Base-by-base conservation (phyloP, 2,329 filamentous ascomycete genomes). In the Fusarium pseudoanthophilum region DNA sequence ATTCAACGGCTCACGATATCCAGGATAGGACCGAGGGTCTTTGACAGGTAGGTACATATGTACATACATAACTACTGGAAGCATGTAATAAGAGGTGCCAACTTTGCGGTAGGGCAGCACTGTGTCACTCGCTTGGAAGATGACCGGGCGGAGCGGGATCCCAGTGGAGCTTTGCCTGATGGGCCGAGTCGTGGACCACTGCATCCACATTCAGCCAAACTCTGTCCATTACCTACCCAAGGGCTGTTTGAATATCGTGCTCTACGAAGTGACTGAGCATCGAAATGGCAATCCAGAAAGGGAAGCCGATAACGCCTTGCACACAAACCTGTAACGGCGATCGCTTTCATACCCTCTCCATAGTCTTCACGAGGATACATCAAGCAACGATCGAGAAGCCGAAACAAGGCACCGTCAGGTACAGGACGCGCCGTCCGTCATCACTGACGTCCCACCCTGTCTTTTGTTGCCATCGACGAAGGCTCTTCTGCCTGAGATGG, bases 1-100 rank as follows among this genome's bases (percentile, higher is more conserved):
- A 55, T 60, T 64, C 67, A 75, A 77, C 71, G 75, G 64, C 75
- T 75, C 70, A 67, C 52, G 57, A 75, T 70, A 68, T 51, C 59
- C 65, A 73, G 69, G 71, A 74, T 64, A 61, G 49, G 53, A 56
- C 62, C 37, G 71, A 72, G 67, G 52, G 58, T 46, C 57, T 59
- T 60, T 52, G 49, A 52, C 49, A 52, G 49, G n/a, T 21, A 68
- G 53, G 40, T 36, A 53, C 24, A n/a, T 42, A 42, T 16, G 46
- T 30, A 60, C 42, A 40, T 42, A 42, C n/a, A 48, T 16, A 28
- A 28, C 26, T 46, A 48, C 65, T 64, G 15, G 13, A 59, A 36
- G 46, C 20, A 53, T 21, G 32, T 32, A 58, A 28, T 59, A 26
- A 39, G 24, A 34, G 63, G 53, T 63, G 49, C 48, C 62, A 57